phyloP scores from a whole-genome alignment of 306 rosid species.

The Medicago lupulina region DNA sequence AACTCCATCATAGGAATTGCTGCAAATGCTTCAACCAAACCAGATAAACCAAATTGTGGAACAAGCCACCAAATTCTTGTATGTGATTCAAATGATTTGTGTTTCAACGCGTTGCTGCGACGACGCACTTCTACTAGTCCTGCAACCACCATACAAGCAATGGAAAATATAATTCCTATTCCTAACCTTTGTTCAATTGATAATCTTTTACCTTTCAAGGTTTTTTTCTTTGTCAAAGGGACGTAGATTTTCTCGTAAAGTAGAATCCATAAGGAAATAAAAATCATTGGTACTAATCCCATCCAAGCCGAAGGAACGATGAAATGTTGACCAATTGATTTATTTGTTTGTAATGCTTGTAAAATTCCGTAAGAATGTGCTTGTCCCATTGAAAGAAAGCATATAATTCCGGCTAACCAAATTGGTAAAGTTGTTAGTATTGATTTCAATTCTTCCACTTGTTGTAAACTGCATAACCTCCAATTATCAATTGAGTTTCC shows the following conservation, averaged over 20 bases:
- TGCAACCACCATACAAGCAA: slow-evolving; percentile 51
- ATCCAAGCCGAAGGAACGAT: slow-evolving; percentile 71
- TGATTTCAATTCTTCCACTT: slow-evolving; percentile 62
- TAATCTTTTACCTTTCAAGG: slow-evolving; percentile 40
- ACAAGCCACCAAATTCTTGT: slow-evolving; percentile 51
- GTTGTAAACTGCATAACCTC: slow-evolving; percentile 61
- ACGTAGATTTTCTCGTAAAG: slow-evolving; percentile 57
- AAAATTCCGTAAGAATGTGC: slow-evolving; percentile 58
- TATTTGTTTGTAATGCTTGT: slow-evolving; percentile 64
- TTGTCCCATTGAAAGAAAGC: slow-evolving; percentile 60
- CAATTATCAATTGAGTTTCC: slow-evolving; percentile 49
- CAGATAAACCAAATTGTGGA: slow-evolving; percentile 60
- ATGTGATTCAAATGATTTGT: slow-evolving; percentile 47
- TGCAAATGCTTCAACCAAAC: slow-evolving; percentile 62
- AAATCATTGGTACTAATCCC: slow-evolving; percentile 57
- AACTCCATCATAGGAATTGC: slow-evolving; percentile 70
- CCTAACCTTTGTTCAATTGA: slow-evolving; percentile 49
- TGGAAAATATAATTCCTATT: slow-evolving; percentile 58
- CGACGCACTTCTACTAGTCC: slow-evolving; percentile 55
- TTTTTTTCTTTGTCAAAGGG: slow-evolving; percentile 35
- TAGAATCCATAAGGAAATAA: slow-evolving; percentile 59
- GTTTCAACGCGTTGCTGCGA: slow-evolving; percentile 41
- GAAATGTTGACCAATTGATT: slow-evolving; percentile 48
- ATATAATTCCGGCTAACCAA: slow-evolving; percentile 60
- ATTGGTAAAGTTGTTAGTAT: slow-evolving; percentile 52